These are phyloP conservation scores for Caloboletus firmus DNA, from an alignment of 1,284 basidiomycete species.

Conservation along the genomic window DNA sequence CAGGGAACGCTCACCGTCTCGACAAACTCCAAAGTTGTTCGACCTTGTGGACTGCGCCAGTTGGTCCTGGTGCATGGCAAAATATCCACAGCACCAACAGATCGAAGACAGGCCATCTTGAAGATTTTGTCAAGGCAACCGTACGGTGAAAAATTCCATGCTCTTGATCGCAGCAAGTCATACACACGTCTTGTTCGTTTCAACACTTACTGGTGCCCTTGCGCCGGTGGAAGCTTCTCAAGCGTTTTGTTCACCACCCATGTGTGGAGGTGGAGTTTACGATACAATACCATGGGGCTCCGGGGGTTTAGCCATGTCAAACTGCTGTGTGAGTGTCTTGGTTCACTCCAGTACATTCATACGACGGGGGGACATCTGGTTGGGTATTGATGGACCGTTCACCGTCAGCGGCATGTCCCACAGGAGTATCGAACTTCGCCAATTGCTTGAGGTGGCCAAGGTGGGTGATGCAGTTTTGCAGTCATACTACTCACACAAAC, in stretches of 20 bases:
- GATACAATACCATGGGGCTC: neutral
- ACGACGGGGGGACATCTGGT: conserved; percentile 23
- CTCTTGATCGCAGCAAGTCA: conserved; percentile 26
- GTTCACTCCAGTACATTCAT: conserved; percentile 30
- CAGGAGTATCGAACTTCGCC: conserved; percentile 1
- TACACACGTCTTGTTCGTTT: conserved; percentile 22
- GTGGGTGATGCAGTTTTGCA: conserved; percentile 8
- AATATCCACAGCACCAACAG: conserved; percentile 9
- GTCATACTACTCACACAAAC: conserved; percentile 33
- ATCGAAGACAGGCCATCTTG: conserved; percentile 8
- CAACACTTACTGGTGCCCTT: conserved; percentile 27
- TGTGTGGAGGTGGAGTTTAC: conserved; percentile 1
- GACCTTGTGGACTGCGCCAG: neutral
- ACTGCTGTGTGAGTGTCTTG: conserved; percentile 33
- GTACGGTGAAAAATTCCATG: conserved; percentile 30
- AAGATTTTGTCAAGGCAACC: conserved; percentile 11
- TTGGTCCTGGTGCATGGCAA: neutral
- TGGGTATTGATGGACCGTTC: conserved; percentile 4
- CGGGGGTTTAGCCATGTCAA: conserved; percentile 15
- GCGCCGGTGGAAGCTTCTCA: conserved; percentile 12
- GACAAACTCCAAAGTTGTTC: conserved; percentile 3
- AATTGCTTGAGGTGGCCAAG: conserved; percentile 12
- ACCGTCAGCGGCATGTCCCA: neutral
- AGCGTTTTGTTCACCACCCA: conserved; percentile 13
- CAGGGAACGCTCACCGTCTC: conserved; percentile 11